Conservation (phyloP, 2,329 filamentous ascomycete genomes). For the Leptographium procerum region DNA sequence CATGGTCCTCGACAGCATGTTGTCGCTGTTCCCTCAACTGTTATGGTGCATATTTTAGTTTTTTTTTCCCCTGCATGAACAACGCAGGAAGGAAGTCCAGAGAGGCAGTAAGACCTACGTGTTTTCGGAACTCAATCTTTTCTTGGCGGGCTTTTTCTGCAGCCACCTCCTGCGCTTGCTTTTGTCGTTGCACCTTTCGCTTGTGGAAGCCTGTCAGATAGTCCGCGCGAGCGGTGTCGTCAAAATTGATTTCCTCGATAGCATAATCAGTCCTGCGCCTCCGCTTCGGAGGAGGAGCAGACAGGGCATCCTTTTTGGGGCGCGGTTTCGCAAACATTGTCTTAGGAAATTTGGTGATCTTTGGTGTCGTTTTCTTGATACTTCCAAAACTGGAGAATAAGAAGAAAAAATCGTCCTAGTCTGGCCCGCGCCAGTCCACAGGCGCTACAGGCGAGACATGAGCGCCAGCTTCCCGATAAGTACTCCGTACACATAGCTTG, state of each 20-base stretch:
- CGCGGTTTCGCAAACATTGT: slow-evolving; percentile 43
- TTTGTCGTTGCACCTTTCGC: slow-evolving; percentile 75
- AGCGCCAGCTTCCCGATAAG: not conserved
- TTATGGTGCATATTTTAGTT: not conserved
- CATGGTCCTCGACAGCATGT: slow-evolving; percentile 69
- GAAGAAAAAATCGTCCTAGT: not conserved
- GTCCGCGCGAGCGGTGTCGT: slow-evolving; percentile 66
- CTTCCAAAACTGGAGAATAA: not conserved
- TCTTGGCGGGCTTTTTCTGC: slow-evolving; percentile 68
- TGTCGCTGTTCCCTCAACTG: slow-evolving; percentile 78
- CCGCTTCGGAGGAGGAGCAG: slow-evolving; percentile 40
- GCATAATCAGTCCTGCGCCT: slow-evolving; percentile 49
- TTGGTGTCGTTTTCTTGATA: not conserved
- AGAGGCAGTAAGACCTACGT: slow-evolving; percentile 35
- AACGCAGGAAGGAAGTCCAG: not conserved
- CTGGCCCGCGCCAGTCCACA: not conserved
- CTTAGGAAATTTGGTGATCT: not conserved
- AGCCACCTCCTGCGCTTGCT: slow-evolving; percentile 73
- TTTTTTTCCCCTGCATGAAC: no score
- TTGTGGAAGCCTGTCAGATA: slow-evolving; percentile 96
- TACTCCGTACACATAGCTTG: no score
- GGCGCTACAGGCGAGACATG: not conserved
- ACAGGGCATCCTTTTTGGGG: slow-evolving; percentile 43
- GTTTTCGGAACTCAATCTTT: slow-evolving; percentile 59
- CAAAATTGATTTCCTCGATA: slow-evolving; percentile 77